Percentiles rank a stretch among this genome's conserved stretches.
Conservation (phyloP, 768 basidiomycete genomes). For the Lyophyllum decastes region DNA sequence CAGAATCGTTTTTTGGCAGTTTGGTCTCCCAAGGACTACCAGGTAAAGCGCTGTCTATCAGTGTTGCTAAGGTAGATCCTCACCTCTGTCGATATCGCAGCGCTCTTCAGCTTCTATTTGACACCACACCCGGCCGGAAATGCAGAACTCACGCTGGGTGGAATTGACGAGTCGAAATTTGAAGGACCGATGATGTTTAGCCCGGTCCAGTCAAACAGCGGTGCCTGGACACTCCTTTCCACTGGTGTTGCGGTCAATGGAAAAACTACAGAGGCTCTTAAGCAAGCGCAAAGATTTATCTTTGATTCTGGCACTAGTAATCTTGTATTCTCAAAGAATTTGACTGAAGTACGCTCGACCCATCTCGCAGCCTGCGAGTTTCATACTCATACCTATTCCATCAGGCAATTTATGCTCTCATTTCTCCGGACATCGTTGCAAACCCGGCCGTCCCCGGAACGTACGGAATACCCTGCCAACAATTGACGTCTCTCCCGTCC, state of each 20-base stretch:
- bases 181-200: conserved; percentile 29
- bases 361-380: no score
- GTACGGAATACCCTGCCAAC: conserved; percentile 53
- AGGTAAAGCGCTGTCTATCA: conserved; percentile 31
- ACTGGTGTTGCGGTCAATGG: conserved; percentile 51
- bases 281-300: conserved; percentile 41
- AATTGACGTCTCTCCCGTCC: conserved; percentile 46
- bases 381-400: neutral
- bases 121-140: conserved; percentile 49
- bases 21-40: conserved; percentile 49
- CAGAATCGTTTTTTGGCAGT: conserved; percentile 49
- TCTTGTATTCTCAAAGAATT: conserved; percentile 47
- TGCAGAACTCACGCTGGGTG: conserved; percentile 55
- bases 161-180: conserved; percentile 52
- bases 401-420: conserved; percentile 55
- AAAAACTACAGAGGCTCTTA: conserved; percentile 42
- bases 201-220: neutral
- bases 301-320: conserved; percentile 62
- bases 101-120: conserved; percentile 52
- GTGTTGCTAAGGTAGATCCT: neutral
- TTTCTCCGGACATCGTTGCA: conserved; percentile 54
- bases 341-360: conserved; percentile 37
- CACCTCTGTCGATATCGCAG: conserved; percentile 21
- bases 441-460: conserved; percentile 52
- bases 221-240: conserved; percentile 45